Evolutionary conservation across 2,329 filamentous ascomycete genomes (phyloP), one percentile per base, ranked within the genome.

Genomic region (Aspergillus sp.): DNA sequence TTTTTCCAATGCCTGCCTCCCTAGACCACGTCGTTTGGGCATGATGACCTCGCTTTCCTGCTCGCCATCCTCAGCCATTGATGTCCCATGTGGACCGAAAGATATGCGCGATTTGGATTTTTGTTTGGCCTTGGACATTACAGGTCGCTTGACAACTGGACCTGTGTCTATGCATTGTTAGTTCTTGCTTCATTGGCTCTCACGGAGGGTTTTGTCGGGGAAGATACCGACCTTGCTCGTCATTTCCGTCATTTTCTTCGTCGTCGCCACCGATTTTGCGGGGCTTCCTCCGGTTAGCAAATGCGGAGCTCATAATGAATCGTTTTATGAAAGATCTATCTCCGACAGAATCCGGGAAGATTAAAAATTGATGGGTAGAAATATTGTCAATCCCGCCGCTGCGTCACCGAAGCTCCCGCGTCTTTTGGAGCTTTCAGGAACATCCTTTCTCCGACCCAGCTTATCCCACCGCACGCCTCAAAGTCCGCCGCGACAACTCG

Each of bases 181-280:
- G 45, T 26, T 42, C 34, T 12, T 38, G 13, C 7, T 28, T 19
- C 11, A 37, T 28, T 12, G 29, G 8, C 5, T 9, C 19, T 19
- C 19, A n/a, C 32, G 9, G 11, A 27, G 26, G 19, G 2, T 36
- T 7, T 6, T 38, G 12, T 19, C 35, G 11, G 9, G 10, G n/a
- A 28, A 44, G 40, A 40, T 38, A 66, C 70, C 60, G 52, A 78
- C 76, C 73, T 69, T 62, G 54, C 37, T 58, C 53, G 37, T 46
- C 48, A 35, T 48, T 50, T 33, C 62, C 47, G 45, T 62, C 58
- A 37, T 61, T 61, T 33, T 72, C 70, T 1, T 83, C 83, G 4
- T 87, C 82, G 47, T 88, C 86, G 34, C 81, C 74, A 37, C 82
- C 85, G 54, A 95, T 86, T 58, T 90, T 86, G 52, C 87, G 85